phyloP scores from a whole-genome alignment of 78 protist species.

The Salpingoeca rosetta region DNA sequence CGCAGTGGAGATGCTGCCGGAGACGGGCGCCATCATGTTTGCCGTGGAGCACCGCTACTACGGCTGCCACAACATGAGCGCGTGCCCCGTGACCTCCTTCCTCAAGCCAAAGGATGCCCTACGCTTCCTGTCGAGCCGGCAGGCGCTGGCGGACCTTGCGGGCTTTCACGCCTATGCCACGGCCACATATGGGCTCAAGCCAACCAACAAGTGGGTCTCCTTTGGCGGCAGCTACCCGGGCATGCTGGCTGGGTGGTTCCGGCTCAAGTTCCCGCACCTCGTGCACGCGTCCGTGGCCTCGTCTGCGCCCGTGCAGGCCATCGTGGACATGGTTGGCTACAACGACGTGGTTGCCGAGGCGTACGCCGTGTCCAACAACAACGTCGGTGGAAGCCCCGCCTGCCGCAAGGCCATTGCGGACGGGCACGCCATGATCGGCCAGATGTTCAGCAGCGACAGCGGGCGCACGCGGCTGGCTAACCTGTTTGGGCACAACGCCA shows the following conservation, averaged over 20 bases:
- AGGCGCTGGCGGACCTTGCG: conserved; percentile 42
- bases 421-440: conserved; percentile 23
- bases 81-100: neutral
- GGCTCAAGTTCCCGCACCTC: conserved; percentile 17
- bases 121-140: conserved; percentile 29
- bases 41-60: conserved; percentile 57
- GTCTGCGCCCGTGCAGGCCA: conserved; percentile 33
- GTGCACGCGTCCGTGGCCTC: conserved; percentile 28
- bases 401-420: conserved; percentile 4
- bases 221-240: conserved; percentile 46
- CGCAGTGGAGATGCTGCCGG: conserved; percentile 36
- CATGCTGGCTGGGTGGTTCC: conserved; percentile 21
- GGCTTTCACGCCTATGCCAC: neutral
- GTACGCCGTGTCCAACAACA: neutral
- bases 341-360: conserved; percentile 14
- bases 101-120: neutral
- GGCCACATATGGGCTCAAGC: neutral
- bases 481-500: neutral
- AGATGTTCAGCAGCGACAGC: neutral
- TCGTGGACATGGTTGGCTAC: conserved; percentile 29
- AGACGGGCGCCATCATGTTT: conserved; percentile 34
- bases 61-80: conserved; percentile 14
- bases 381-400: conserved; percentile 29
- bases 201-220: conserved; percentile 26
- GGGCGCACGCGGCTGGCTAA: conserved; percentile 18